phyloP scores from a whole-genome alignment of 768 basidiomycete species.

The Psilocybe tampanensis region DNA sequence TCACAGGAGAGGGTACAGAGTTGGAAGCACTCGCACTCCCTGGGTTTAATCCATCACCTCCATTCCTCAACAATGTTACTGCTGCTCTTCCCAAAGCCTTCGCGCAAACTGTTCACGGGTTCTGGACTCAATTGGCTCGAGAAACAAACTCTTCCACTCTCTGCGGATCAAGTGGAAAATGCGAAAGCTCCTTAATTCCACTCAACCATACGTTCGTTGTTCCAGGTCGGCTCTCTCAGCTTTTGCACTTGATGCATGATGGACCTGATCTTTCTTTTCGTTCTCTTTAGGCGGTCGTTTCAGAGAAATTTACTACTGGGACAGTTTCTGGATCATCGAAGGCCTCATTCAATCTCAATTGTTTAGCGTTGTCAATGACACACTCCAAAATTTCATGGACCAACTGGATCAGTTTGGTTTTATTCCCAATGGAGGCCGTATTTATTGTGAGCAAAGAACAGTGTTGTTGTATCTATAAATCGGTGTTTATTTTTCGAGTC shows the following conservation, averaged over 20 bases:
- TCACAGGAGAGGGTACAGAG: conserved; percentile 85
- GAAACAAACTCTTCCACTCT: conserved; percentile 70
- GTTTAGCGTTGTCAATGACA: conserved; percentile 69
- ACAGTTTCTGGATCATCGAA: conserved; percentile 85
- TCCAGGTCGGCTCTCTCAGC: conserved; percentile 57
- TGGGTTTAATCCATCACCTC: conserved; percentile 63
- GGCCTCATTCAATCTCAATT: conserved; percentile 85
- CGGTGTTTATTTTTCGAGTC: background rate
- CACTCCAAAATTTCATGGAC: conserved; percentile 95
- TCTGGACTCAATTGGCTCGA: conserved; percentile 81
- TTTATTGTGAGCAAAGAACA: conserved; percentile 63
- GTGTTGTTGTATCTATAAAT: background rate
- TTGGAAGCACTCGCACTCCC: conserved; percentile 63
- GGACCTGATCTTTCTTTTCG: background rate
- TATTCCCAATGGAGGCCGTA: conserved; percentile 92
- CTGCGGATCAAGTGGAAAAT: conserved; percentile 58
- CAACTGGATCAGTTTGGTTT: conserved; percentile 84
- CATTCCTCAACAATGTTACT: conserved; percentile 70
- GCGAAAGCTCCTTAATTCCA: conserved; percentile 87
- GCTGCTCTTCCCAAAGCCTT: conserved; percentile 74
- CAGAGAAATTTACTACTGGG: conserved; percentile 77
- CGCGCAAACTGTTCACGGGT: conserved; percentile 78
- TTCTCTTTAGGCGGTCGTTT: conserved; percentile 61
- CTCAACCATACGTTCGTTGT: conserved; percentile 91
- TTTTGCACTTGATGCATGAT: background rate